Evolutionary conservation across 192 early-diverging fungal genomes (phyloP).

Genomic region (Coemansia aciculifera): DNA sequence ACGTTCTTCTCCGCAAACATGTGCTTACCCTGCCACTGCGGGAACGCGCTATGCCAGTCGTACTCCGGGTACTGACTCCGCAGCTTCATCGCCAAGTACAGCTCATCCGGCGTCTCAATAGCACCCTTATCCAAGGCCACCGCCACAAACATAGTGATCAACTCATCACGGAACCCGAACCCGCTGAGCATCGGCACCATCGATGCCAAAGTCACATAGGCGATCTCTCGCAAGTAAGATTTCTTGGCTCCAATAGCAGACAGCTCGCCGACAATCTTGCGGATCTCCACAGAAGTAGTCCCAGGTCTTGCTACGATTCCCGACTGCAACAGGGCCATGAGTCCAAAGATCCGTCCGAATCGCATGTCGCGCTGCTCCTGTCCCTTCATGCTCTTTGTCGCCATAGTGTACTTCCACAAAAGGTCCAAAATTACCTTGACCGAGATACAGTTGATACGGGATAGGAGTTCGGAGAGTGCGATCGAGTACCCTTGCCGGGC

Average conservation of each 20-base stretch:
- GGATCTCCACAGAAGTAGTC: constrained; percentile 70
- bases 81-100: constrained; percentile 42
- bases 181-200: constrained; percentile 42
- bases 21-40: constrained; percentile 48
- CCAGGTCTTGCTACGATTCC: constrained; percentile 65
- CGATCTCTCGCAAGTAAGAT: constrained; percentile 76
- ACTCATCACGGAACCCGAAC: constrained; percentile 24
- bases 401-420: constrained; percentile 63
- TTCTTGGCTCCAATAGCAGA: constrained; percentile 70
- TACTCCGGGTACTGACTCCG: constrained; percentile 33
- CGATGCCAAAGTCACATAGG: constrained; percentile 66
- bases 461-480: constrained; percentile 81
- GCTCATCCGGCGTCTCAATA: constrained; percentile 55
- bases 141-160: constrained; percentile 41
- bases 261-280: constrained; percentile 70
- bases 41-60: constrained; percentile 48
- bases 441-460: constrained; percentile 53
- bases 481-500: constrained; percentile 95
- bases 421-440: constrained; percentile 69
- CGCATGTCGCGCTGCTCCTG: constrained; percentile 88
- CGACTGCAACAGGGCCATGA: constrained; percentile 78
- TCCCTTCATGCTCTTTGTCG: constrained; percentile 66
- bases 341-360: constrained; percentile 91
- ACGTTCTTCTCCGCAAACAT: constrained; percentile 38
- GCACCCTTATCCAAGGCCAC: constrained; percentile 48